Base-by-base conservation (phyloP, 2,329 filamentous ascomycete genomes). In the Cercospora beticola region DNA sequence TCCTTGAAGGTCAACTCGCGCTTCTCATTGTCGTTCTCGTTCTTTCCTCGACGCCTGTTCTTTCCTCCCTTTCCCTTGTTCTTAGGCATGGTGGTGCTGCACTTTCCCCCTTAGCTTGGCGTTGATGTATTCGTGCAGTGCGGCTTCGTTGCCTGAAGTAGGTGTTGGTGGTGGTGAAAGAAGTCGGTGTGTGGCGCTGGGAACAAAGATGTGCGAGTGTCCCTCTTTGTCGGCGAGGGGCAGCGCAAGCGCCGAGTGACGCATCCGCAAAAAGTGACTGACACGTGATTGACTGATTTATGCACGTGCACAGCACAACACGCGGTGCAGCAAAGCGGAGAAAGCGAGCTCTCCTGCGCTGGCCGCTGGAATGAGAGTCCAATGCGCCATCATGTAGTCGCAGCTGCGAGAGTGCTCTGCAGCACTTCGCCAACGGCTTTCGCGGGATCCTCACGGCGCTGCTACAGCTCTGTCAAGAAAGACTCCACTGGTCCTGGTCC, bases 61-160 rank as follows among this genome's bases (percentile, higher is more conserved):
- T 98, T 98, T 86, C 94, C 94, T 83, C 94, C 94, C 86, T 97
- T 97, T 94, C 94, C 94, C 90, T 97, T 97, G 83, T 97, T 97
- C 92, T 97, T 97, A 79, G 94, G 94, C 94, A 97, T 97, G 52
- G n/a, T 64, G 71, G 58, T 64, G 63, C 64, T 66, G 70, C 67
- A 61, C 49, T 68, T 65, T 70, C 68, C 59, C 67, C 68, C 68
- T 62, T 67, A 68, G 62, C 66, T 62, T 67, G 66, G 46, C 58
- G 68, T 64, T 61, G 59, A 67, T 68, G 68, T 68, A 70, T 68
- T 68, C 67, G 71, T 70, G 62, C 62, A 64, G 62, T 64, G 70
- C 71, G 72, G 73, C 74, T 75, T 73, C 73, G 69, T 76, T 64
- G 73, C 72, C 72, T 74, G 54, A 43, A 46, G 54, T 58, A 5